phyloP scores from a whole-genome alignment of 2,329 filamentous ascomycete species.

The Cryphonectria nitschkei region DNA sequence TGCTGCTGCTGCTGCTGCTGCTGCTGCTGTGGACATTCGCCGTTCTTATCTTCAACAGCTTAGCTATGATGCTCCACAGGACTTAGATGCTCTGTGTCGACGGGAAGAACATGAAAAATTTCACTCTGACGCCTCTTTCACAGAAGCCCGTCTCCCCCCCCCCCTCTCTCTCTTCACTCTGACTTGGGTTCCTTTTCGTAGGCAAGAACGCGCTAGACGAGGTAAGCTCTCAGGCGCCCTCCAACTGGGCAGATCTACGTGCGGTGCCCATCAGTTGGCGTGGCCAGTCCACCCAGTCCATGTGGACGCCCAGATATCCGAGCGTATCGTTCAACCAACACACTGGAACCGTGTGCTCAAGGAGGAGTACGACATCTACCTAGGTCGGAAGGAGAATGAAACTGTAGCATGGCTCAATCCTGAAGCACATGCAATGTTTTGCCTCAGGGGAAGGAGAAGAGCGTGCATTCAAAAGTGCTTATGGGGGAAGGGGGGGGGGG shows the following conservation, averaged over 20 bases:
- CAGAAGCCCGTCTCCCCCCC: neutral
- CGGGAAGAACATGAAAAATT: neutral
- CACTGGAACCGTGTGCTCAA: neutral
- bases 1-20: too few species aligned
- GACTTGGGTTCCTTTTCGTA: too few species aligned
- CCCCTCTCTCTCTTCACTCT: too few species aligned
- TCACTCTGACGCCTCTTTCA: neutral
- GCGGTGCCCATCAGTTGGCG: neutral
- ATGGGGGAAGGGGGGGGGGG: neutral
- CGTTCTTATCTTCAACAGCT: neutral
- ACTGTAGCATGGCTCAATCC: neutral
- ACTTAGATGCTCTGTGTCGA: neutral
- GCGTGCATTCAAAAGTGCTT: neutral
- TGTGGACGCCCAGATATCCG: neutral
- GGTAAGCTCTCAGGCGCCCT: neutral
- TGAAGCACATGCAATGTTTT: neutral
- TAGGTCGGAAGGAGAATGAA: neutral
- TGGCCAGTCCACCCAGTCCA: neutral
- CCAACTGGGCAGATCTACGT: neutral
- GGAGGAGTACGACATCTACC: neutral
- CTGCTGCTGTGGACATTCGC: neutral
- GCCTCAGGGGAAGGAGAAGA: neutral
- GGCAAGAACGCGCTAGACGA: too few species aligned
- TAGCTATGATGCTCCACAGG: neutral
- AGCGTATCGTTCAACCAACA: neutral